Base-by-base conservation (phyloP, 306 rosid genomes). In the Cicer bijugum region DNA sequence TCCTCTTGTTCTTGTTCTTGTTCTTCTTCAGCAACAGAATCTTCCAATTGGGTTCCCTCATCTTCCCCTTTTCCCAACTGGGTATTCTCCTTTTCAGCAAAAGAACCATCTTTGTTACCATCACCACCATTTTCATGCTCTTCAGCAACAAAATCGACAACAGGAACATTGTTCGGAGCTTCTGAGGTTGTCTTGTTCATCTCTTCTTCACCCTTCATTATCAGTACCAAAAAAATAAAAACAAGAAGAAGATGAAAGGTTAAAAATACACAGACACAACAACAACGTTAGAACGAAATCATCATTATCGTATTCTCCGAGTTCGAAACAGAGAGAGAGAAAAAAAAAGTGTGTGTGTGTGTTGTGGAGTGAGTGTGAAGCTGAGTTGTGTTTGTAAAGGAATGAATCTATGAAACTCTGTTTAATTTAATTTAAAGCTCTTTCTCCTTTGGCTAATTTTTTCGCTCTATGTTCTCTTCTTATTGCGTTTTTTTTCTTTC, bases 101-200 rank as follows among this genome's bases (percentile, higher is more conserved):
- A 17, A 68, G 51, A 66, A 57, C 45, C 40, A 5, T 38, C 17
- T 42, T 58, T 53, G 9, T 6, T 33, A 17, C 14, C 38, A 56
- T 10, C 42, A 50, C 14, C 83, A 39, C 69, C 81, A 72, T 75
- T 69, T 15, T 12, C 79, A 75, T 5, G 5, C 9, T n/a, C 46
- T 9, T 33, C 81, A 14, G 20, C 38, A 58, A 6, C 65, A 45
- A 68, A 59, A 71, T 42, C 78, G n/a, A 5, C 69, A 45, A 28
- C 69, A 17, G 64, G 23, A 69, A 45, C 44, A 70, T 64, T 83
- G 28, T n/a, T 57, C 8, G 77, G 47, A 17, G 78, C 80, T 19
- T 88, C 97, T 44, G 84, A 78, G 69, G 79, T 64, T 52, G 62
- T 56, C 71, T 67, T 81, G 81, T 59, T 88, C 84, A 71, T 81